phyloP scores from a whole-genome alignment of 2,329 filamentous ascomycete genomes.

The Colletotrichum aenigma region DNA sequence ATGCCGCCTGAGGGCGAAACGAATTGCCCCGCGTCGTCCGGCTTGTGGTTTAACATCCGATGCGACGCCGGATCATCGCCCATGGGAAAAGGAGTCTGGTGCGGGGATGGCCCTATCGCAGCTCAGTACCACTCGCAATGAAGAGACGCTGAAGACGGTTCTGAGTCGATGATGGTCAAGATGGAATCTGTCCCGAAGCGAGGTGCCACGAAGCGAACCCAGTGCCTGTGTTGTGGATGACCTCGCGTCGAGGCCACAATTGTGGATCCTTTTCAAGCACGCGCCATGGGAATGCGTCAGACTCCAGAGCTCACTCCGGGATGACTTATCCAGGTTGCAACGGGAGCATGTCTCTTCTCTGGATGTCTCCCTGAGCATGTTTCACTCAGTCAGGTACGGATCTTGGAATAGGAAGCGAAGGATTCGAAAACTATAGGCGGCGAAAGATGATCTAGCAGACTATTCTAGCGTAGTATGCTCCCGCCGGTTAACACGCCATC shows the following conservation, averaged over 20 bases:
- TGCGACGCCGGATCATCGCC: not conserved
- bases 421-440: conserved; percentile 50
- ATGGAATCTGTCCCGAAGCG: not conserved
- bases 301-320: not conserved
- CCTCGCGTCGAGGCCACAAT: not conserved
- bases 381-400: not conserved
- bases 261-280: not conserved
- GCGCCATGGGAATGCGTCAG: not conserved
- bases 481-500: not conserved
- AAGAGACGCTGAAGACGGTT: not conserved
- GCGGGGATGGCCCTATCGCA: not conserved
- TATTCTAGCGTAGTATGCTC: not conserved
- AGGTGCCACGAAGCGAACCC: not conserved
- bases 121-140: not conserved
- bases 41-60: not conserved
- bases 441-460: conserved; percentile 41
- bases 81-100: not conserved
- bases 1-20: not conserved
- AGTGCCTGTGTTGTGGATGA: not conserved
- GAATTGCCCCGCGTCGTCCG: not conserved
- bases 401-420: not conserved
- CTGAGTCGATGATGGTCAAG: too few relatives aligned
- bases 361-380: not conserved
- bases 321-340: not conserved
- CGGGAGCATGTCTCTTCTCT: not conserved